Conservation (phyloP, 306 rosid species). For the Ormosia emarginata region DNA sequence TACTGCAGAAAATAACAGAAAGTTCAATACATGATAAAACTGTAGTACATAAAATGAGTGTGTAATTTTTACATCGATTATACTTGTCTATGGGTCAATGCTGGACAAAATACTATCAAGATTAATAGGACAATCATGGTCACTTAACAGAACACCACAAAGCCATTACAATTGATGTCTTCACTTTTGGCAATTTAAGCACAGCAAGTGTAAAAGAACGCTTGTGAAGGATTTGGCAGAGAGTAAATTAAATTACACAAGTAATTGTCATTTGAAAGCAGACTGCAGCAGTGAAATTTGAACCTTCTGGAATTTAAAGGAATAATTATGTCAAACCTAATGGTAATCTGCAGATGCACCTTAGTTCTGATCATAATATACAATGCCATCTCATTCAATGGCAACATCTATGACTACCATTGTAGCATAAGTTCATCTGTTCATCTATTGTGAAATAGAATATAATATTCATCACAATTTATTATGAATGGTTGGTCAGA, state of each 20-base stretch:
- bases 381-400: background rate
- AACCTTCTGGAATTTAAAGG: background rate
- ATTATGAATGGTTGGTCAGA: too few relatives aligned
- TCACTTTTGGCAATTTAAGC: background rate
- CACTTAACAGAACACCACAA: background rate
- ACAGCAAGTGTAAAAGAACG: background rate
- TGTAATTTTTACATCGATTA: too few relatives aligned
- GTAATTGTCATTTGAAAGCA: background rate
- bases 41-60: too few relatives aligned
- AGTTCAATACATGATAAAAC: background rate
- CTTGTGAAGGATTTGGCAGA: background rate
- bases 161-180: background rate
- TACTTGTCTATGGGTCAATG: background rate
- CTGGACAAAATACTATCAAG: background rate
- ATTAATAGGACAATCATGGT: background rate
- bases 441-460: background rate
- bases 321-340: background rate
- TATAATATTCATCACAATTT: background rate
- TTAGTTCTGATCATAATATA: background rate
- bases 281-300: background rate
- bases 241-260: background rate
- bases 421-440: background rate
- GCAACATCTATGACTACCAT: background rate
- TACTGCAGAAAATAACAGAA: constrained; percentile 25
- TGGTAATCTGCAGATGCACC: background rate